Evolutionary conservation across 257 asterid species (phyloP).

Genomic region (Solanum lycopersicoides): DNA sequence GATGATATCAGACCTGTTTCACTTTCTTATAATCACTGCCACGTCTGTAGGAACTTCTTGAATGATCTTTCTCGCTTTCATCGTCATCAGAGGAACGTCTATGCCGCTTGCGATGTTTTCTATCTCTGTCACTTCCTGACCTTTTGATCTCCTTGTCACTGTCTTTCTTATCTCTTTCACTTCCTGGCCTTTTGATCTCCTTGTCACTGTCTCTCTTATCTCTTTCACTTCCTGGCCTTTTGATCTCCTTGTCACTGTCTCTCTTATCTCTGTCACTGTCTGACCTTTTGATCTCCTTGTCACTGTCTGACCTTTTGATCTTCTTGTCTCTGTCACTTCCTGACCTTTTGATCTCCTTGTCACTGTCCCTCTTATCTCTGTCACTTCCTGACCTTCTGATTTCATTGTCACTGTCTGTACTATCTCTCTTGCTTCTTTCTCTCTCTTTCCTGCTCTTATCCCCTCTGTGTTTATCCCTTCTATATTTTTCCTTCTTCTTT

Average conservation of each 20-base stretch:
- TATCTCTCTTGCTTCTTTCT: slow-evolving; percentile 40
- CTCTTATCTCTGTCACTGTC: slow-evolving; percentile 45
- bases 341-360: slow-evolving; percentile 44
- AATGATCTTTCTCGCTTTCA: slow-evolving; percentile 45
- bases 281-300: slow-evolving; percentile 45
- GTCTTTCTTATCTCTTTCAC: slow-evolving; percentile 43
- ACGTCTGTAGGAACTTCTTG: slow-evolving; percentile 43
- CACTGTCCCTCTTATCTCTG: slow-evolving; percentile 33
- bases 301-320: background rate
- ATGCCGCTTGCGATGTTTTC: slow-evolving; percentile 43
- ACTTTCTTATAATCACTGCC: slow-evolving; percentile 39
- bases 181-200: slow-evolving; percentile 41
- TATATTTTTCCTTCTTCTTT: slow-evolving; percentile 50
- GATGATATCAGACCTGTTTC: slow-evolving; percentile 34
- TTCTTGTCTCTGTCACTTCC: slow-evolving; percentile 50
- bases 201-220: slow-evolving; percentile 35
- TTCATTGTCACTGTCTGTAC: slow-evolving; percentile 44
- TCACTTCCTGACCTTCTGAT: slow-evolving; percentile 47
- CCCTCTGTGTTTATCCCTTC: slow-evolving; percentile 38
- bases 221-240: slow-evolving; percentile 51
- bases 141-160: slow-evolving; percentile 43
- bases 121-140: slow-evolving; percentile 49
- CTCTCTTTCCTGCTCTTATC: slow-evolving; percentile 33
- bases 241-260: slow-evolving; percentile 34
- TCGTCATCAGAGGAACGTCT: slow-evolving; percentile 29